Percentiles rank a stretch among this genome's conserved stretches.
phyloP scores from a whole-genome alignment of 164 flowering plant species.

The Warburgia ugandensis region DNA sequence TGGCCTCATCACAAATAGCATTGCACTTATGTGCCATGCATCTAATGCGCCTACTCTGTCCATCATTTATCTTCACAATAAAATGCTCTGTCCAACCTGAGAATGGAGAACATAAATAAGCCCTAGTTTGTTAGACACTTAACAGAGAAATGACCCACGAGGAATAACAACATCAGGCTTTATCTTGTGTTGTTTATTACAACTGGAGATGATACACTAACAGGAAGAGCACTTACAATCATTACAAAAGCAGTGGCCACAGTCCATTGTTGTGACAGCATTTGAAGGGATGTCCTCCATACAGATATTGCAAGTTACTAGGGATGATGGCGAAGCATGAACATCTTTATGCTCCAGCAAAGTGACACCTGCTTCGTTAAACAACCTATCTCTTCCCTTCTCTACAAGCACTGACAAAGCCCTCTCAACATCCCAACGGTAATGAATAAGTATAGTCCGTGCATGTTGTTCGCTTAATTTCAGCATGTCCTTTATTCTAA shows the following conservation, averaged over 20 bases:
- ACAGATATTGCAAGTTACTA: slow-evolving; percentile 50
- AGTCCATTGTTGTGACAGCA: slow-evolving; percentile 61
- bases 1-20: slow-evolving; percentile 76
- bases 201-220: no score
- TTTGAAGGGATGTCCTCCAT: slow-evolving; percentile 41
- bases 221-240: slow-evolving; percentile 3
- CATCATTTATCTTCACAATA: slow-evolving; percentile 73
- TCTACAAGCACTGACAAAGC: slow-evolving; percentile 55
- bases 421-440: slow-evolving; percentile 75
- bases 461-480: slow-evolving; percentile 71
- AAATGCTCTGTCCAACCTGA: slow-evolving; percentile 75
- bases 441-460: slow-evolving; percentile 70
- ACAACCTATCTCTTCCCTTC: slow-evolving; percentile 48
- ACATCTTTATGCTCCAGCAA: slow-evolving; percentile 22
- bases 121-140: no score
- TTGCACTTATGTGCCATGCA: slow-evolving; percentile 95
- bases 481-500: slow-evolving; percentile 61
- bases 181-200: no score
- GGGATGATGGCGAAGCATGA: slow-evolving; percentile 13
- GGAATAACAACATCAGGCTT: no score
- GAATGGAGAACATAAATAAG: no score
- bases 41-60: slow-evolving; percentile 70
- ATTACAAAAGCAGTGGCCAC: slow-evolving; percentile 82
- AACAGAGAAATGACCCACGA: no score
- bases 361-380: slow-evolving; percentile 56